phyloP scores from a whole-genome alignment of 2,329 filamentous ascomycete genomes.

The Cordyceps tenuipes region DNA sequence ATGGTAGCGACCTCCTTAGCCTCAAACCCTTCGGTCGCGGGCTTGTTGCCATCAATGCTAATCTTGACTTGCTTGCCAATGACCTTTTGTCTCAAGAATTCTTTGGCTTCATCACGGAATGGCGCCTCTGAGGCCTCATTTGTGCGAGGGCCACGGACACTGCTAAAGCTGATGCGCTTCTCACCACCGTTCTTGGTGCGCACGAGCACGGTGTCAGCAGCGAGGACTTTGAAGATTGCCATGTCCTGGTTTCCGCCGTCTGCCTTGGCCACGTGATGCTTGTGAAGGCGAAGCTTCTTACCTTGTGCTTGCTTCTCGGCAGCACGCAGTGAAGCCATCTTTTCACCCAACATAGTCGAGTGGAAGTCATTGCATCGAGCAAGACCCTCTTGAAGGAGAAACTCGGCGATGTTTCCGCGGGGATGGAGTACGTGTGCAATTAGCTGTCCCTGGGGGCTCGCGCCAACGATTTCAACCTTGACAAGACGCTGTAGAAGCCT shows the following conservation, averaged over 20 bases:
- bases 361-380: slow-evolving; percentile 94
- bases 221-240: slow-evolving; percentile 74
- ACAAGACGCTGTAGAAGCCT: slow-evolving; percentile 81
- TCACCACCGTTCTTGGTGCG: slow-evolving; percentile 78
- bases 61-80: slow-evolving; percentile 95
- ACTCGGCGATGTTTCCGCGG: slow-evolving; percentile 84
- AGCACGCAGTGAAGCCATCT: slow-evolving; percentile 77
- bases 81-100: slow-evolving; percentile 84
- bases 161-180: slow-evolving; percentile 87
- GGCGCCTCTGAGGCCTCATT: slow-evolving; percentile 80
- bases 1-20: slow-evolving; percentile 92
- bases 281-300: slow-evolving; percentile 70
- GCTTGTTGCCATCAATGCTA: slow-evolving; percentile 81
- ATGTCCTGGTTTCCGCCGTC: slow-evolving; percentile 65
- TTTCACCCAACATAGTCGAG: slow-evolving; percentile 78
- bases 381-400: slow-evolving; percentile 79
- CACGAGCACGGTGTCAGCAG: slow-evolving; percentile 81
- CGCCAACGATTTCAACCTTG: slow-evolving; percentile 72
- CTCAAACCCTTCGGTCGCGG: slow-evolving; percentile 83
- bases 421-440: slow-evolving; percentile 82
- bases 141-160: slow-evolving; percentile 84
- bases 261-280: slow-evolving; percentile 66
- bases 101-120: slow-evolving; percentile 89
- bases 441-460: slow-evolving; percentile 86
- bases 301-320: slow-evolving; percentile 82